Percentiles rank a stretch among this genome's conserved stretches.
These are phyloP conservation scores for Ogataea kodamae DNA, from an alignment of 805 yeast genomes.

Conservation along the genomic window DNA sequence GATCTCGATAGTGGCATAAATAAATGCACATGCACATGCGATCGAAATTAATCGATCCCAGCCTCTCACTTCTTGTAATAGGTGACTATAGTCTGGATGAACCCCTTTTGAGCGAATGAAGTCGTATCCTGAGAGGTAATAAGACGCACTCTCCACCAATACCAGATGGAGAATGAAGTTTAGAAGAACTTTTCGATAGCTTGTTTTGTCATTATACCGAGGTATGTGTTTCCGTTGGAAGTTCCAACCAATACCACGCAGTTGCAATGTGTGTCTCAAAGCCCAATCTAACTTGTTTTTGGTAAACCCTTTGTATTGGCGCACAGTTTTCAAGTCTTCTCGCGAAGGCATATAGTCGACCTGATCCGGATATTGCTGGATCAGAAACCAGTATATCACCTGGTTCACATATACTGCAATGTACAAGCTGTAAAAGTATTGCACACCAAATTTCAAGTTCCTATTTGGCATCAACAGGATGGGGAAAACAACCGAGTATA, in stretches of 20 bases:
- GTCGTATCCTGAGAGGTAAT: neutral
- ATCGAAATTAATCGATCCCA: too few relatives aligned
- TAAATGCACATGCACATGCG: neutral
- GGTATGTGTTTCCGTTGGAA: slow-evolving; percentile 2
- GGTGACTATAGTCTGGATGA: slow-evolving; percentile 7
- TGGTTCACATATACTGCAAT: neutral
- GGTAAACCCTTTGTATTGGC: slow-evolving; percentile 2
- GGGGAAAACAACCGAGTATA: neutral
- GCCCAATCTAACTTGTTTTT: slow-evolving; percentile 10
- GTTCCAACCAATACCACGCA: slow-evolving; percentile 14
- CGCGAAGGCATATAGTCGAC: slow-evolving; percentile 5
- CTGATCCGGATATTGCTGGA: slow-evolving; percentile 8
- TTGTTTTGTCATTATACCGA: too few relatives aligned
- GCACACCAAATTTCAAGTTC: neutral
- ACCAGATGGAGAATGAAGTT: neutral
- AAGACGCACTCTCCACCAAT: neutral
- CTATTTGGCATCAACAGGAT: neutral
- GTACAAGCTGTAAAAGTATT: neutral
- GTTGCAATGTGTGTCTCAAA: slow-evolving; percentile 2
- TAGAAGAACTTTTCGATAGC: neutral
- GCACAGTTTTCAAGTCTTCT: slow-evolving; percentile 8
- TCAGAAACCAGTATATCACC: slow-evolving; percentile 5
- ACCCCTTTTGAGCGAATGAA: slow-evolving; percentile 1
- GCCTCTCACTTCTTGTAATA: too few relatives aligned
- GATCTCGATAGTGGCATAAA: neutral